Evolutionary conservation across 2,329 filamentous ascomycete genomes (phyloP).

Genomic region (Xylariomycetidae sp.): DNA sequence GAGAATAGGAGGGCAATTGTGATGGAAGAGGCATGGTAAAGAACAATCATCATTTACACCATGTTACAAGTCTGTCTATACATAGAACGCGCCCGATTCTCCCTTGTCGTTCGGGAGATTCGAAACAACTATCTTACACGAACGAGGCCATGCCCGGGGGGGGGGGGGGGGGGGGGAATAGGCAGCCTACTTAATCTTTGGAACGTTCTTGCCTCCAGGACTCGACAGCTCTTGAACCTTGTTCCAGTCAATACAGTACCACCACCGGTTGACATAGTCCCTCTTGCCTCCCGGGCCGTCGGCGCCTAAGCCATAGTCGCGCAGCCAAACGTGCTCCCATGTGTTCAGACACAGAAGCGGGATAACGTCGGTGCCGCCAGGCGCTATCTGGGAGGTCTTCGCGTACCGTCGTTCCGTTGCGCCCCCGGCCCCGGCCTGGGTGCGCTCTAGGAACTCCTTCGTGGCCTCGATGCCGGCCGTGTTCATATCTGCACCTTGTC

Average conservation of each 20-base stretch:
- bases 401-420: constrained; percentile 18
- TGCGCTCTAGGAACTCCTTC: constrained; percentile 35
- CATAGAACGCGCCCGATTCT: too few relatives aligned
- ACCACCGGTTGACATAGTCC: constrained; percentile 75
- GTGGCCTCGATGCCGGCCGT: constrained; percentile 42
- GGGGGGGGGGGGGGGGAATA: too few relatives aligned
- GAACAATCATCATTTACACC: too few relatives aligned
- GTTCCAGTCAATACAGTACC: constrained; percentile 82
- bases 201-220: constrained; percentile 1
- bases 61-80: too few relatives aligned
- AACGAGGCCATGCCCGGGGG: too few relatives aligned
- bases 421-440: constrained; percentile 23
- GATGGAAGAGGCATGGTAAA: too few relatives aligned
- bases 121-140: too few relatives aligned
- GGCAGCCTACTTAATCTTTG: too few relatives aligned
- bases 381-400: constrained; percentile 37
- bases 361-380: constrained; percentile 63
- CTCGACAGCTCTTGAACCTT: constrained; percentile 50
- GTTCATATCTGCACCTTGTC: constrained; percentile 66
- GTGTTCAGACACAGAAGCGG: constrained; percentile 90
- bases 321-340: constrained; percentile 91
- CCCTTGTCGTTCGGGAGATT: too few relatives aligned
- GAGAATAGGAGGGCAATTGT: too few relatives aligned
- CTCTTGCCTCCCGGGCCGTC: constrained; percentile 67
- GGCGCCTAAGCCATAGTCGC: constrained; percentile 64